A percentile compares a stretch with the other conserved stretches of the same genome.
These are phyloP conservation scores for Cephaloascus fragrans DNA, from an alignment of 805 yeast species.

Conservation along the genomic window DNA sequence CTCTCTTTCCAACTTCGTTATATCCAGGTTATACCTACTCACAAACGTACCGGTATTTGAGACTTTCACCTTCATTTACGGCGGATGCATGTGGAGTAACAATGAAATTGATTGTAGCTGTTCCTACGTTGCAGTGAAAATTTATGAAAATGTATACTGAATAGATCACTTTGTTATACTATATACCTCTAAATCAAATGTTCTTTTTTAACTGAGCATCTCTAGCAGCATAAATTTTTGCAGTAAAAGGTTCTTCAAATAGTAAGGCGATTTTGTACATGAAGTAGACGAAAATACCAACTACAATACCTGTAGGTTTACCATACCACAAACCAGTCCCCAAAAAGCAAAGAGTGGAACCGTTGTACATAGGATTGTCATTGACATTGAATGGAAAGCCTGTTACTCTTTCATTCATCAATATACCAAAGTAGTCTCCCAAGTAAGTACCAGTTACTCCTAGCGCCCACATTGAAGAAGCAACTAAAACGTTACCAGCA, in stretches of 20 bases:
- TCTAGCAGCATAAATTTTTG: background rate
- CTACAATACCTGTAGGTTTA: constrained; percentile 79
- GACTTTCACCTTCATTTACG: too few species aligned
- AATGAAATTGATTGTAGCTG: too few species aligned
- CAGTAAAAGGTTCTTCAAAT: constrained; percentile 56
- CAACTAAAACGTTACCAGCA: constrained; percentile 71
- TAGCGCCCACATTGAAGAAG: constrained; percentile 80
- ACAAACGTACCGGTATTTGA: too few species aligned
- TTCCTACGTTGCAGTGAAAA: too few species aligned
- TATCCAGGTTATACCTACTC: too few species aligned
- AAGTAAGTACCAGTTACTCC: constrained; percentile 95
- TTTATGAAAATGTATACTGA: too few species aligned
- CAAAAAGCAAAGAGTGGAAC: constrained; percentile 79
- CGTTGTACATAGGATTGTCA: constrained; percentile 95
- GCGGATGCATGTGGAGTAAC: too few species aligned
- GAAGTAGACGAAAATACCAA: constrained; percentile 61
- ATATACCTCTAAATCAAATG: too few species aligned
- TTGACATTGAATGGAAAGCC: constrained; percentile 88
- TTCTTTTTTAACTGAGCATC: too few species aligned
- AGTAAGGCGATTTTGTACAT: constrained; percentile 79
- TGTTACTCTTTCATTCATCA: constrained; percentile 84
- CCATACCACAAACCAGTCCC: constrained; percentile 86
- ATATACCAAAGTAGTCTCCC: constrained; percentile 95
- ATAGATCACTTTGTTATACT: too few species aligned
- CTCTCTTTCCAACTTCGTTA: too few species aligned